Evolutionary conservation across 1,284 basidiomycete species (phyloP).

Genomic region (Melampsora americana): DNA sequence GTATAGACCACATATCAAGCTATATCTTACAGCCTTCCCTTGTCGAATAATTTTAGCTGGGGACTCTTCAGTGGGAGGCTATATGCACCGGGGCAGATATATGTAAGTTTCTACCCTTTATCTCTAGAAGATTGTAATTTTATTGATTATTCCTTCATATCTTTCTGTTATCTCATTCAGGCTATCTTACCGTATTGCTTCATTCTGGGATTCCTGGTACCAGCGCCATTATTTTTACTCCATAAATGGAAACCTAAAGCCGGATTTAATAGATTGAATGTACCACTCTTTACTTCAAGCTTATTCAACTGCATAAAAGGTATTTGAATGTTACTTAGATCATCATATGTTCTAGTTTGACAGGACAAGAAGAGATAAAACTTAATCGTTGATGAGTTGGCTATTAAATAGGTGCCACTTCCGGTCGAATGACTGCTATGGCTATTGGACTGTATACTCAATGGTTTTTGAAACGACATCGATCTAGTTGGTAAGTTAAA

Average conservation of each 20-base stretch:
- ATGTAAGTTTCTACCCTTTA: background rate
- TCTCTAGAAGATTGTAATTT: no score
- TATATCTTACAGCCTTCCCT: no score
- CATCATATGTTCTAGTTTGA: no score
- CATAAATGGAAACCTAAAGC: conserved; percentile 3
- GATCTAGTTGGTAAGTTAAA: conserved; percentile 22
- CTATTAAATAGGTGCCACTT: conserved; percentile 32
- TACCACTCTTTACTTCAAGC: background rate
- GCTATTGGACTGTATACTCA: conserved; percentile 34
- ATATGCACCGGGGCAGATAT: background rate
- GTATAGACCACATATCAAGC: no score
- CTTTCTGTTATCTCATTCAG: background rate
- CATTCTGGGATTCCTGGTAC: background rate
- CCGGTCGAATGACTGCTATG: conserved; percentile 18
- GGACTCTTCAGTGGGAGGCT: background rate
- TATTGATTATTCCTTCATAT: no score
- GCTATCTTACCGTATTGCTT: background rate
- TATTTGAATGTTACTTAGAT: background rate
- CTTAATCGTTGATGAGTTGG: no score
- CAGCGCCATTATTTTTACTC: background rate
- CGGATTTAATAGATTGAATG: background rate
- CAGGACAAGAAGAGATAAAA: no score
- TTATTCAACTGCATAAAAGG: background rate
- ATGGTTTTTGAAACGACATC: conserved; percentile 23
- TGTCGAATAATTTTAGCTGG: background rate